Conservation (phyloP, 306 rosid species). For the Casuarina glauca region DNA sequence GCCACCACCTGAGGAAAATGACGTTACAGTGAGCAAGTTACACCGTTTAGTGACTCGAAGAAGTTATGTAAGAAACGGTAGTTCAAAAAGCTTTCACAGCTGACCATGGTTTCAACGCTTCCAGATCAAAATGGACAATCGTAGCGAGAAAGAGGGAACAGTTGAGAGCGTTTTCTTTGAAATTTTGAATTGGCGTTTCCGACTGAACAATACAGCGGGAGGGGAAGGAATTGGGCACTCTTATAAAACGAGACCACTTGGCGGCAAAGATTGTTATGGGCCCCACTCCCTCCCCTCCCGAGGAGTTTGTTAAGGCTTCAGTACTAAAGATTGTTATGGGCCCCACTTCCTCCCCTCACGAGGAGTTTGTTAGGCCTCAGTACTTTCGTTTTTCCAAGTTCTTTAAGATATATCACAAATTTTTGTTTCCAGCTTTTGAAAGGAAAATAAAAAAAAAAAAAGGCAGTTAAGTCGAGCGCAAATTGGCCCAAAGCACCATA, state of each 20-base stretch:
- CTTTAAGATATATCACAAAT: too few relatives aligned
- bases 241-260: conserved; percentile 21
- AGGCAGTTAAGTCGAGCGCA: too few relatives aligned
- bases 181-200: conserved; percentile 31
- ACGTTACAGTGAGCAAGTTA: conserved; percentile 1
- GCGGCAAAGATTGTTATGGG: conserved; percentile 4
- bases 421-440: too few relatives aligned
- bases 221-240: conserved; percentile 19
- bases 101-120: conserved; percentile 51
- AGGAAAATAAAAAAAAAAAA: too few relatives aligned
- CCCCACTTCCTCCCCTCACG: not conserved
- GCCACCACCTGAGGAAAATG: conserved; percentile 71
- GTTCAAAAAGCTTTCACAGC: conserved; percentile 10
- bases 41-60: conserved; percentile 11
- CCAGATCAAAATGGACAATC: conserved; percentile 14
- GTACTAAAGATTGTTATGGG: conserved; percentile 2
- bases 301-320: not conserved
- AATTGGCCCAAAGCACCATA: too few relatives aligned
- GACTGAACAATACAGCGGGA: conserved; percentile 44
- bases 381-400: too few relatives aligned
- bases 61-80: conserved; percentile 8
- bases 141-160: conserved; percentile 1
- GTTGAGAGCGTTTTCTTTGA: conserved; percentile 5
- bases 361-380: not conserved
- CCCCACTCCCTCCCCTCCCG: not conserved